These are phyloP conservation scores for Pleurotus giganteus DNA, from an alignment of 768 basidiomycete genomes.

Conservation along the genomic window DNA sequence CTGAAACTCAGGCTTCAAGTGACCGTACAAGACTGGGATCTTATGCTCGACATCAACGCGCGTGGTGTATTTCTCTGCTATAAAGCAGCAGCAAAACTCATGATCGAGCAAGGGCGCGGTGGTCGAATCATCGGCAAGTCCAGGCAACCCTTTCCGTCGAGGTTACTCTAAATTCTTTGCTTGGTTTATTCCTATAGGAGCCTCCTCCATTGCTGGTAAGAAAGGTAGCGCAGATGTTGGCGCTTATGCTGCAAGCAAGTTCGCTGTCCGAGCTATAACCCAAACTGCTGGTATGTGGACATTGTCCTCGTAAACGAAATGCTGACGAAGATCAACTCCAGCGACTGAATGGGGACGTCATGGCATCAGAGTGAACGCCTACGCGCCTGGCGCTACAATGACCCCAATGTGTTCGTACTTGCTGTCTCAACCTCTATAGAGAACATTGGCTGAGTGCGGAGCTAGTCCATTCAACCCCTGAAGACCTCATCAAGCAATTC, in stretches of 20 bases:
- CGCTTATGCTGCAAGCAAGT: slow-evolving; percentile 37
- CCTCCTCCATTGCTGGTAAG: slow-evolving; percentile 29
- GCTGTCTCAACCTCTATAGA: too few relatives aligned
- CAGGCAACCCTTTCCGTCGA: too few relatives aligned
- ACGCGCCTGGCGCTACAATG: slow-evolving; percentile 32
- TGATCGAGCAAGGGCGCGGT: slow-evolving; percentile 40
- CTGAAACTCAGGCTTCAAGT: slow-evolving; percentile 21
- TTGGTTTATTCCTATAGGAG: slow-evolving; percentile 24
- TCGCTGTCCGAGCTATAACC: slow-evolving; percentile 38
- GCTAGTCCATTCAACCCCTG: slow-evolving; percentile 1
- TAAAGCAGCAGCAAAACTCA: slow-evolving; percentile 40
- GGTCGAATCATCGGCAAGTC: slow-evolving; percentile 39
- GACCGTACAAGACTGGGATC: slow-evolving; percentile 29
- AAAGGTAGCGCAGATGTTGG: slow-evolving; percentile 19
- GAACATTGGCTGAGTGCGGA: too few relatives aligned
- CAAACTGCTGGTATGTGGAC: slow-evolving; percentile 31
- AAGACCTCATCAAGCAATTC: slow-evolving; percentile 2
- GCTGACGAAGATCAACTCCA: slow-evolving; percentile 12
- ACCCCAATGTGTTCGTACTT: slow-evolving; percentile 27
- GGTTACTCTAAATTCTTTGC: too few relatives aligned
- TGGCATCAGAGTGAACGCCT: slow-evolving; percentile 38
- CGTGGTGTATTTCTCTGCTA: slow-evolving; percentile 38
- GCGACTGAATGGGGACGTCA: slow-evolving; percentile 30
- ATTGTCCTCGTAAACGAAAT: background rate
- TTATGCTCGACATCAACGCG: slow-evolving; percentile 33